phyloP scores from a whole-genome alignment of 2,329 filamentous ascomycete species.

The Trichophyton equinum region DNA sequence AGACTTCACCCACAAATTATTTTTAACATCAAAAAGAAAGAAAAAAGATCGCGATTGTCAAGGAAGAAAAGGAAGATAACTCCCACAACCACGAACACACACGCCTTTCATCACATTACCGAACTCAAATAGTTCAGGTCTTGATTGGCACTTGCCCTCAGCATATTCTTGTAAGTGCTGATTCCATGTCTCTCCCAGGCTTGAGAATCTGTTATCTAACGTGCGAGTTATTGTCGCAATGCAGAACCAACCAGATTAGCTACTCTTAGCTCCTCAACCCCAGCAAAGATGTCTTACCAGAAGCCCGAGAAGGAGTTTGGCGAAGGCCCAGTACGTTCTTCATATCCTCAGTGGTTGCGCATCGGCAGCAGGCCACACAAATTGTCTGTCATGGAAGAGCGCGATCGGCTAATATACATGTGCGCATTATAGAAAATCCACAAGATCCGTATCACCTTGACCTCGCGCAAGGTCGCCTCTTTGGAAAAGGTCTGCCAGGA shows the following conservation, averaged over 20 bases:
- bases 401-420: neutral
- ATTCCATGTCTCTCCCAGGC: slow-evolving; percentile 3
- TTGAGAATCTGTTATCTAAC: slow-evolving; percentile 13
- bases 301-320: slow-evolving; percentile 89
- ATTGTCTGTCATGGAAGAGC: neutral
- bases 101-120: slow-evolving; percentile 67
- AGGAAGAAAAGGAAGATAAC: neutral
- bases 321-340: slow-evolving; percentile 62
- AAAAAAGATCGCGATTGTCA: neutral
- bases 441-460: slow-evolving; percentile 97
- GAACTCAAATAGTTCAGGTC: slow-evolving; percentile 65
- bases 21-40: neutral
- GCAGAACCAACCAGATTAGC: neutral
- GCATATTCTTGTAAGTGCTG: neutral
- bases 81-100: slow-evolving; percentile 7
- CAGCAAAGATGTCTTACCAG: slow-evolving; percentile 74
- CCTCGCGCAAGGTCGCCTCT: slow-evolving; percentile 82
- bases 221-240: slow-evolving; percentile 17
- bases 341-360: neutral
- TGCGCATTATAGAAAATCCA: slow-evolving; percentile 59
- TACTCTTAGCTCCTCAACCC: neutral
- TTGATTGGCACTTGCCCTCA: slow-evolving; percentile 46
- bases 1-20: neutral
- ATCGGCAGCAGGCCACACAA: neutral
- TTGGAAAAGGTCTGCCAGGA: slow-evolving; percentile 98